phyloP scores from a whole-genome alignment of 2,329 filamentous ascomycete genomes.

The Diaporthe longicolla region DNA sequence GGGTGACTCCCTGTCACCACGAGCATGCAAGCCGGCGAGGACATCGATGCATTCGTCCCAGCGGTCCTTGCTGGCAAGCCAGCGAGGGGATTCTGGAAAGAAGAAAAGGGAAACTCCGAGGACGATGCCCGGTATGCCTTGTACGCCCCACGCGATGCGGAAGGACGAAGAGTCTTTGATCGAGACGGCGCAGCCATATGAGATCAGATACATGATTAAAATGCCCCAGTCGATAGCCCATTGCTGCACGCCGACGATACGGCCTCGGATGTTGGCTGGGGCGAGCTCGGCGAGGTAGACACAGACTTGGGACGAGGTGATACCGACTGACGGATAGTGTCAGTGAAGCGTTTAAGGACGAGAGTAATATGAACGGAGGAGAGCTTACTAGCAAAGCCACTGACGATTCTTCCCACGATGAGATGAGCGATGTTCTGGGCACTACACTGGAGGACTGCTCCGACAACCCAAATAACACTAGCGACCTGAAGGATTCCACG shows the following conservation, averaged over 20 bases:
- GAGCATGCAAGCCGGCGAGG: conserved; percentile 71
- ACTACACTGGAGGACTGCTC: conserved; percentile 41
- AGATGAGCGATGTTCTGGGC: conserved; percentile 77
- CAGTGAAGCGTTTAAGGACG: background rate
- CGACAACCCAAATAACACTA: conserved; percentile 61
- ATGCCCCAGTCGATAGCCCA: conserved; percentile 82
- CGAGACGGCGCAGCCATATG: conserved; percentile 49
- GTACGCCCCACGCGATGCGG: conserved; percentile 73
- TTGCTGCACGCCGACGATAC: conserved; percentile 76
- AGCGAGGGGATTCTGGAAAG: conserved; percentile 76
- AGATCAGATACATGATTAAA: conserved; percentile 61
- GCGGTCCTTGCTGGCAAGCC: conserved; percentile 77
- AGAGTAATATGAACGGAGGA: background rate
- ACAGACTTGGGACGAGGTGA: conserved; percentile 79
- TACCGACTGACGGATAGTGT: conserved; percentile 71
- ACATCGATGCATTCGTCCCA: conserved; percentile 75
- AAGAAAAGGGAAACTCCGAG: conserved; percentile 71
- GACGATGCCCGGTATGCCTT: conserved; percentile 68
- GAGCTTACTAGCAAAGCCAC: conserved; percentile 65
- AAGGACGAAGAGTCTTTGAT: conserved; percentile 69
- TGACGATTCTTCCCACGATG: conserved; percentile 78
- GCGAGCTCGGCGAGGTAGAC: conserved; percentile 79
- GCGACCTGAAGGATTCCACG: conserved; percentile 64
- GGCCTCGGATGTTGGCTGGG: conserved; percentile 69
- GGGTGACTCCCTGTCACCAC: conserved; percentile 68